Percentiles rank a stretch among this genome's conserved stretches.
phyloP scores from a whole-genome alignment of 306 rosid genomes.

The Coriaria nepalensis region DNA sequence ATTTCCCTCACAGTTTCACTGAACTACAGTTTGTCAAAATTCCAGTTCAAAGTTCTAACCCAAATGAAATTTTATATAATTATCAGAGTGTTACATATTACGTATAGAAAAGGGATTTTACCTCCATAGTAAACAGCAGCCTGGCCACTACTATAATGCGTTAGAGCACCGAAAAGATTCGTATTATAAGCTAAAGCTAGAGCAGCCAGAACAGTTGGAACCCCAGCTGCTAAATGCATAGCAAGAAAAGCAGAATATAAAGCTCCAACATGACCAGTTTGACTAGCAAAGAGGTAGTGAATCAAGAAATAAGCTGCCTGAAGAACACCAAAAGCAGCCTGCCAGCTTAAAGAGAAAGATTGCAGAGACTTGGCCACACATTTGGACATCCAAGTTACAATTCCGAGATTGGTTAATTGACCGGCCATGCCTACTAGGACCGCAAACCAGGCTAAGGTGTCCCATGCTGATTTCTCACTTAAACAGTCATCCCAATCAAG shows the following conservation, averaged over 20 bases:
- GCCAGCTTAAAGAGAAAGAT: constrained; percentile 75
- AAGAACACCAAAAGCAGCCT: constrained; percentile 61
- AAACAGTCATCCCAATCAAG: constrained; percentile 91
- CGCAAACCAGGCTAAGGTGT: constrained; percentile 93
- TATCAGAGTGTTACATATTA: too few relatives aligned
- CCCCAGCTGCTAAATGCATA: constrained; percentile 92
- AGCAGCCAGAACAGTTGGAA: constrained; percentile 63
- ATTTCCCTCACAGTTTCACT: too few relatives aligned
- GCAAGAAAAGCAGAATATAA: constrained; percentile 85
- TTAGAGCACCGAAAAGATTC: constrained; percentile 79
- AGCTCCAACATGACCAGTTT: constrained; percentile 94
- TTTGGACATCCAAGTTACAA: constrained; percentile 74
- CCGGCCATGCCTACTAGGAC: constrained; percentile 90
- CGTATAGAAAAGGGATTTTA: constrained; percentile 18
- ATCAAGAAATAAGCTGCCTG: constrained; percentile 77
- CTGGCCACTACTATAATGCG: constrained; percentile 94
- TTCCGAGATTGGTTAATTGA: constrained; percentile 80
- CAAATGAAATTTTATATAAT: too few relatives aligned
- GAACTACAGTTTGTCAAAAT: too few relatives aligned
- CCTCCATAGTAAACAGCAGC: constrained; percentile 99
- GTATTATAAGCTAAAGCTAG: constrained; percentile 78
- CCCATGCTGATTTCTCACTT: constrained; percentile 89
- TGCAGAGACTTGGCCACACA: constrained; percentile 46
- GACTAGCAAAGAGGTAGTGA: constrained; percentile 97
- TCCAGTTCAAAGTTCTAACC: too few relatives aligned